A percentile compares a stretch with the other conserved stretches of the same genome.
These are phyloP conservation scores for Dactylis glomerata DNA, from an alignment of 176 grass and related monocot species.

Conservation along the genomic window DNA sequence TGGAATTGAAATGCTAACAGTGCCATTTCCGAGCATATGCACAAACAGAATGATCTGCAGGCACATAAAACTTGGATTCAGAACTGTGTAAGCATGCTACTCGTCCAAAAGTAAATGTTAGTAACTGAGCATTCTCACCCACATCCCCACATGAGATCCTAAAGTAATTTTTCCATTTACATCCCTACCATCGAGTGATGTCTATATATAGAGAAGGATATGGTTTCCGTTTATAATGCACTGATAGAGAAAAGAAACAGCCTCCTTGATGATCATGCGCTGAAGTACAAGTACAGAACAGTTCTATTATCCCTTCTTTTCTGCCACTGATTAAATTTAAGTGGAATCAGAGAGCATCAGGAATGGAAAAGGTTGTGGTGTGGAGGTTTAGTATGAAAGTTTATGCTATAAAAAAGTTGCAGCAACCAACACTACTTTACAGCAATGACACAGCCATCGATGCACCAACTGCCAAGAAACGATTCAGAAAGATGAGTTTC, in stretches of 20 bases:
- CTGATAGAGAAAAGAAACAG: constrained; percentile 44
- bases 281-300: neutral
- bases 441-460: constrained; percentile 18
- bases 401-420: neutral
- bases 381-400: neutral
- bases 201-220: constrained; percentile 6
- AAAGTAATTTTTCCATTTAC: neutral
- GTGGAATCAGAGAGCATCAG: neutral
- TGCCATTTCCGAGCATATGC: constrained; percentile 12
- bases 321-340: neutral
- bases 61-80: constrained; percentile 23
- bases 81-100: constrained; percentile 58
- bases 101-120: constrained; percentile 26
- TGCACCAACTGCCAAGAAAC: constrained; percentile 16
- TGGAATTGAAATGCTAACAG: constrained; percentile 20
- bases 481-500: neutral
- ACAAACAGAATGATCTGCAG: neutral
- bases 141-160: neutral
- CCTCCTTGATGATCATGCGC: constrained; percentile 14
- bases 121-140: constrained; percentile 22
- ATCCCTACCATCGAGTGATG: neutral
- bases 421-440: neutral
- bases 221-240: constrained; percentile 36
- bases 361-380: constrained; percentile 2
- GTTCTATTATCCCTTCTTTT: neutral